Base-by-base conservation (phyloP, 2,329 filamentous ascomycete genomes). In the Knufia petricola region DNA sequence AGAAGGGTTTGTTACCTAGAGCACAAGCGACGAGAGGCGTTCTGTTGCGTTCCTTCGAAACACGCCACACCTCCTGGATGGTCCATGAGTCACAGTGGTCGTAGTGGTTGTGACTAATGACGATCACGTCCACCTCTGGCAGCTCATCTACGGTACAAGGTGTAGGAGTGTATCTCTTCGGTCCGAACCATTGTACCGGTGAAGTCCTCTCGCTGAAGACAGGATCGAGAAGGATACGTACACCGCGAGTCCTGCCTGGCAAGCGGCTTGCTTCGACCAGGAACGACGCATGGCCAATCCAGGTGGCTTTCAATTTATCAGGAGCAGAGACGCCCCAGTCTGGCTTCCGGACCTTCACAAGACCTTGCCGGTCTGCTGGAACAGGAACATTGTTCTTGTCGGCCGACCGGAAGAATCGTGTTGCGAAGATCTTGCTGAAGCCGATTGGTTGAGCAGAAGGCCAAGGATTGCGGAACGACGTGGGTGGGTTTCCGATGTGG, bases 1-100 rank as follows among this genome's bases (percentile, higher is more conserved):
- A 95, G 2, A 77, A 82, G 0, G 89, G 95, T 65, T 95, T 95
- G 61, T 94, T 87, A 26, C 85, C 87, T 3, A 85, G 44, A 10
- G 44, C 44, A 30, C 44, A 47, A 30, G 44, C 44, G 12, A 47
- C 15, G 8, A 47, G 12, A 4, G 44, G 44, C 21, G 44, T 39
- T 13, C 24, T 12, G 20, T 32, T 24, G 17, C 44, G 32, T 15
- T 19, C 21, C 19, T 38, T 24, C 7, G 32, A 38, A 23, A 23
- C 20, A 17, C 34, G 20, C 31, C 32, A 47, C 9, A 47, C 21
- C 26, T 47, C 32, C 50, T 58, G 64, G 32, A 78, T 59, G 0
- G 71, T 72, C 15, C 65, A 61, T 3, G 65, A 60, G 51, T 77
- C 73, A 43, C 77, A 64, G 51, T 78, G 75, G 53, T 78, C 74